phyloP scores from a whole-genome alignment of 1,284 basidiomycete species.

The Cystobasidium pallidum region DNA sequence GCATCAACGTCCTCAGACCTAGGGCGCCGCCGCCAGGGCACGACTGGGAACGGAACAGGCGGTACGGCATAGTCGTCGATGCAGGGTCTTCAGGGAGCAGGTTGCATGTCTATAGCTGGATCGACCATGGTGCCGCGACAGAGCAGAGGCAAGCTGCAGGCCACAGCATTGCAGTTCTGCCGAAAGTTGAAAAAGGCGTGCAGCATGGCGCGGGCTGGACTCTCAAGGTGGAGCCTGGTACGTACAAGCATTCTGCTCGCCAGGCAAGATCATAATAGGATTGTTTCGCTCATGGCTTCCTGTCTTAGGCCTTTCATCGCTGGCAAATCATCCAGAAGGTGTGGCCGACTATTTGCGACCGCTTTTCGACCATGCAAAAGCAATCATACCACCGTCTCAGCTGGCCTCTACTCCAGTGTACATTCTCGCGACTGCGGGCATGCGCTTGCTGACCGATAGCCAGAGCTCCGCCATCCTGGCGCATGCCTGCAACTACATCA shows the following conservation, averaged over 20 bases:
- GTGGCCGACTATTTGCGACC: conserved; percentile 78
- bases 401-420: conserved; percentile 85
- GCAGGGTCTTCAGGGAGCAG: conserved; percentile 96
- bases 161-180: conserved; percentile 61
- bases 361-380: conserved; percentile 78
- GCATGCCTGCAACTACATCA: conserved; percentile 77
- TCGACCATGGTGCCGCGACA: conserved; percentile 54
- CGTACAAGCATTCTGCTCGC: conserved; percentile 53
- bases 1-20: conserved; percentile 7
- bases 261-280: no score
- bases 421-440: conserved; percentile 93
- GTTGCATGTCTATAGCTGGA: conserved; percentile 93
- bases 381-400: conserved; percentile 80
- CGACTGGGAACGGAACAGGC: conserved; percentile 9
- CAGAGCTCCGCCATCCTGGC: conserved; percentile 74
- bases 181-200: conserved; percentile 89
- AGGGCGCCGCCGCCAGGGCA: conserved; percentile 12
- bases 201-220: conserved; percentile 81
- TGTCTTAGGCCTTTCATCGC: conserved; percentile 82
- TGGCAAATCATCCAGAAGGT: conserved; percentile 69
- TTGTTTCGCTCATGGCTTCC: background rate
- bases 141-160: conserved; percentile 53
- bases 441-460: conserved; percentile 78
- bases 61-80: conserved; percentile 93
- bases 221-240: conserved; percentile 89